Percentiles rank a stretch among this genome's conserved stretches.
phyloP scores from a whole-genome alignment of 768 basidiomycete genomes.

The Rhodotorula babjevae region DNA sequence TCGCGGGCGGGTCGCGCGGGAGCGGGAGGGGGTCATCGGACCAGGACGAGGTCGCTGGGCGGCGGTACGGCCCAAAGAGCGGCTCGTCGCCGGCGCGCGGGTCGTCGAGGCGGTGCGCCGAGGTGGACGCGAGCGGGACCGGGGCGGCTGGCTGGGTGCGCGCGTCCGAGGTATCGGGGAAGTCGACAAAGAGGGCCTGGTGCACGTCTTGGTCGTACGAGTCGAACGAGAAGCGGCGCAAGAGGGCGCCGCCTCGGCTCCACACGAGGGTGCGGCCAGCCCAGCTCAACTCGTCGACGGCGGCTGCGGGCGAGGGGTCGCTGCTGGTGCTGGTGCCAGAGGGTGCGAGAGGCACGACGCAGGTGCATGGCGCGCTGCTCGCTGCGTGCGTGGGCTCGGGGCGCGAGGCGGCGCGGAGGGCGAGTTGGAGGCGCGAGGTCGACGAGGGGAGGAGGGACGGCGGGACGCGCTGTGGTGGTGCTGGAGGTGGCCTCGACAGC shows the following conservation, averaged over 20 bases:
- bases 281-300: constrained; percentile 9
- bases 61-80: constrained; percentile 19
- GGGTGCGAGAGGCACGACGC: background rate
- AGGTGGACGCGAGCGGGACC: background rate
- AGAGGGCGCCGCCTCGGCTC: background rate
- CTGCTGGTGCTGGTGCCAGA: background rate
- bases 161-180: background rate
- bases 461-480: background rate
- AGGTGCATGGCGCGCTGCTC: background rate
- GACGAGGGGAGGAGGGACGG: background rate
- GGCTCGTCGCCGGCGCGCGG: background rate
- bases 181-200: constrained; percentile 5
- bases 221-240: background rate
- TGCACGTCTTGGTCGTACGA: background rate
- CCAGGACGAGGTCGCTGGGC: background rate
- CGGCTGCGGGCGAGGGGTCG: background rate
- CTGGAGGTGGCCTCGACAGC: background rate
- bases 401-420: background rate
- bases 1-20: background rate
- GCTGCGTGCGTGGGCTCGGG: background rate
- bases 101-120: background rate
- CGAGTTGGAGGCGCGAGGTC: background rate
- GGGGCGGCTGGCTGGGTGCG: too few species aligned
- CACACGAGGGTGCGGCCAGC: background rate
- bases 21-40: constrained; percentile 25